Percentiles rank a stretch among this genome's conserved stretches.
These are phyloP conservation scores for Fusarium pilosicola DNA, from an alignment of 2,329 filamentous ascomycete species.

Conservation along the genomic window DNA sequence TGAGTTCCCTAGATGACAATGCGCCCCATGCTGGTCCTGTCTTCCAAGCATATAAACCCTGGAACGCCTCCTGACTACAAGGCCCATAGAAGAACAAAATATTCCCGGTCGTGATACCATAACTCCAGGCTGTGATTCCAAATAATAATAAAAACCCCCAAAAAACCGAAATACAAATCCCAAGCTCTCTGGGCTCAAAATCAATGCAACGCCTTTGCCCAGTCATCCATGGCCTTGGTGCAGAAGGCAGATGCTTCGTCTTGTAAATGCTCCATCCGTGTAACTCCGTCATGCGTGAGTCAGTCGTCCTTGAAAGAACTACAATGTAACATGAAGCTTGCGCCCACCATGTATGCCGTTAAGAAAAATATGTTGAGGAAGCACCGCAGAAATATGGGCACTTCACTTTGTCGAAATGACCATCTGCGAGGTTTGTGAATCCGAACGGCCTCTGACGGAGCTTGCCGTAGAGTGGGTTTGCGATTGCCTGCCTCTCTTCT, in stretches of 20 bases:
- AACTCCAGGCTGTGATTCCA: slow-evolving; percentile 19
- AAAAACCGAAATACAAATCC: neutral
- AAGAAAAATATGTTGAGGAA: neutral
- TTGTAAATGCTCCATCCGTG: slow-evolving; percentile 33
- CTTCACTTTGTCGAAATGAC: slow-evolving; percentile 2
- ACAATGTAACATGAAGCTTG: slow-evolving; percentile 11
- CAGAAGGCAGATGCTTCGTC: slow-evolving; percentile 31
- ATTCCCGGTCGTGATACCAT: slow-evolving; percentile 8
- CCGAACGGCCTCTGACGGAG: neutral
- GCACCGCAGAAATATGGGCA: neutral
- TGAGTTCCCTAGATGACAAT: neutral
- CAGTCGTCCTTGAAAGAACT: slow-evolving; percentile 1
- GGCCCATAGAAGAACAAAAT: slow-evolving; percentile 2
- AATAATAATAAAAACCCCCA: neutral
- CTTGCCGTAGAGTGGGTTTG: neutral
- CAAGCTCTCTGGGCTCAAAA: neutral
- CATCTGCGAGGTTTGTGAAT: slow-evolving; percentile 7
- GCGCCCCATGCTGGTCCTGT: slow-evolving; percentile 34
- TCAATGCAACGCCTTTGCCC: slow-evolving; percentile 17
- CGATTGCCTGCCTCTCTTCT: slow-evolving; percentile 27
- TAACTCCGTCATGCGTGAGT: slow-evolving; percentile 34
- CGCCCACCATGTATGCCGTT: slow-evolving; percentile 4
- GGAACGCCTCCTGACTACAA: slow-evolving; percentile 9
- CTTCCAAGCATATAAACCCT: slow-evolving; percentile 25
- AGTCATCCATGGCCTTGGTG: slow-evolving; percentile 6